phyloP scores from a whole-genome alignment of 2,329 filamentous ascomycete species.

The Aspergillus versicolor region DNA sequence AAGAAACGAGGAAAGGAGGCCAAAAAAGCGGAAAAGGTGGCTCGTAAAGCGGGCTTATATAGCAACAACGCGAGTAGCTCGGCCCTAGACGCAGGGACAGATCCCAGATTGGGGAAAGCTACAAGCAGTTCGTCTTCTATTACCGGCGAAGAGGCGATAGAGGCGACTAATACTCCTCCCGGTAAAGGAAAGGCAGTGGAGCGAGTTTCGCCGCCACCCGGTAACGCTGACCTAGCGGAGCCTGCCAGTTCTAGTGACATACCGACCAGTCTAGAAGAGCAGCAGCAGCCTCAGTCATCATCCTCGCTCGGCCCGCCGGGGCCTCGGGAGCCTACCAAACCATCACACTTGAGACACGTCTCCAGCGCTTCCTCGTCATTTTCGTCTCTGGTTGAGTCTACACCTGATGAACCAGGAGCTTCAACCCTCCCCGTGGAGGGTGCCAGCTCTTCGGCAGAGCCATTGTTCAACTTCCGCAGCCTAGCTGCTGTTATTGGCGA shows the following conservation, averaged over 20 bases:
- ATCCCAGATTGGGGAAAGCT: constrained; percentile 36
- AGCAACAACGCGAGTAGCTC: constrained; percentile 61
- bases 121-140: constrained; percentile 40
- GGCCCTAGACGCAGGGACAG: constrained; percentile 51
- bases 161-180: constrained; percentile 16
- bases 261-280: constrained; percentile 17
- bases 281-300: constrained; percentile 19
- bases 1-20: constrained; percentile 85
- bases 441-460: constrained; percentile 60
- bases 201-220: constrained; percentile 39
- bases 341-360: constrained; percentile 75
- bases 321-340: constrained; percentile 55
- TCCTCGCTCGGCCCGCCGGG: constrained; percentile 42
- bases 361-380: constrained; percentile 83
- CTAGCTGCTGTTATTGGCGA: constrained; percentile 79
- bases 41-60: constrained; percentile 62
- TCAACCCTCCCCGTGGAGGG: constrained; percentile 42
- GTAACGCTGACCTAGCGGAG: constrained; percentile 29
- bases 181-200: constrained; percentile 72
- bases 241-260: constrained; percentile 27
- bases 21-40: constrained; percentile 68
- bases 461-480: constrained; percentile 89
- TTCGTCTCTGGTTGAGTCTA: constrained; percentile 72
- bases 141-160: constrained; percentile 34
- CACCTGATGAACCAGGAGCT: constrained; percentile 38